Percentiles rank a stretch among this genome's conserved stretches.
These are phyloP conservation scores for Sclerospora graminicola DNA, from an alignment of 352 stramenopile genomes.

Conservation along the genomic window DNA sequence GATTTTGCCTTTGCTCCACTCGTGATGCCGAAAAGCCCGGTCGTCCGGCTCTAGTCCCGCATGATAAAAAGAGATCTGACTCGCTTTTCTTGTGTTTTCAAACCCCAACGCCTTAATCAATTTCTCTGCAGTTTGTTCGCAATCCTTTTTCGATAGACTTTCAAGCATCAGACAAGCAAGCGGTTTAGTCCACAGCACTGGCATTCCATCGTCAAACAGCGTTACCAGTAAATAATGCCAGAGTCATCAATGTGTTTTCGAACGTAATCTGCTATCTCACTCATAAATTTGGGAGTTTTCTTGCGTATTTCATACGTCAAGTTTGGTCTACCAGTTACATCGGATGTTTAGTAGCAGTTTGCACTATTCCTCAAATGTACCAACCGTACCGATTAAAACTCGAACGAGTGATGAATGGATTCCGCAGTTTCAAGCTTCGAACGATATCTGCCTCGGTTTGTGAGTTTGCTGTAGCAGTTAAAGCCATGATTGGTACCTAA, in stretches of 20 bases:
- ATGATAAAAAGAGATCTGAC: conserved; percentile 79
- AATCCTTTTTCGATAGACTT: conserved; percentile 84
- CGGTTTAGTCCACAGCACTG: not conserved
- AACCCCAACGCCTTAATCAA: conserved; percentile 71
- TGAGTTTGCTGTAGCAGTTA: conserved; percentile 81
- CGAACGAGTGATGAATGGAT: conserved; percentile 71
- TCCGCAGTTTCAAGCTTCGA: conserved; percentile 56
- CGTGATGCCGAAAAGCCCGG: conserved; percentile 62
- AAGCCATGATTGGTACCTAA: conserved; percentile 80
- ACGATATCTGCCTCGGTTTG: conserved; percentile 81
- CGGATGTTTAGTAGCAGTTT: conserved; percentile 3
- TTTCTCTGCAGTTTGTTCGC: conserved; percentile 71
- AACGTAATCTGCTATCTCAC: conserved; percentile 70
- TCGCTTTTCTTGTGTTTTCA: conserved; percentile 52
- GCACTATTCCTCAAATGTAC: not conserved
- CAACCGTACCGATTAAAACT: conserved; percentile 73
- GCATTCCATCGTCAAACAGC: not conserved
- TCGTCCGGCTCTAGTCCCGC: conserved; percentile 67
- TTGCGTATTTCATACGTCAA: conserved; percentile 79
- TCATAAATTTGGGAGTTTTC: conserved; percentile 73
- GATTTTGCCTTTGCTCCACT: conserved; percentile 87
- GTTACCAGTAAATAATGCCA: conserved; percentile 87
- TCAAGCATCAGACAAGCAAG: not conserved
- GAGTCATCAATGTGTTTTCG: conserved; percentile 77
- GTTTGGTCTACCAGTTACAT: conserved; percentile 39